Evolutionary conservation across 2,329 filamentous ascomycete genomes (phyloP), one percentile per base, ranked within the genome.

Genomic region (Chrysoporthe cubensis): DNA sequence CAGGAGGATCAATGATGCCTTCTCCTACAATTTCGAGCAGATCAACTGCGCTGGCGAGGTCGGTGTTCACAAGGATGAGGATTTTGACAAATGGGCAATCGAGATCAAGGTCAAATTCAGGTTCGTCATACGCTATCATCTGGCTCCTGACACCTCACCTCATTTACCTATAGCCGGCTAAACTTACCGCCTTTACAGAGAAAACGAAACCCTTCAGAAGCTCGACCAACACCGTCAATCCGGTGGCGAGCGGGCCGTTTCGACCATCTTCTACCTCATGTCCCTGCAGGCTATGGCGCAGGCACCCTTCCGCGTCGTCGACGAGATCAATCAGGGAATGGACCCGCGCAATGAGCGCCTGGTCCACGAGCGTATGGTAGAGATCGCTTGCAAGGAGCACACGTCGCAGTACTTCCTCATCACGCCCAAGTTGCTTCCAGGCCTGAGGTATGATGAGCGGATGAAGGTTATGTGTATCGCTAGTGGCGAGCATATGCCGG

Each of bases 321-420:
- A 99, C 80, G 96, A 99, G 82, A 99, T 99, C 84, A 99, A 99
- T 77, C 96, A 99, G 81, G 96, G 96, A 72, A 99, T 99, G 96
- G 96, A 99, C 78, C 96, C 95, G 56, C 90, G 96, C 74, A 99
- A 99, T 80, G 96, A 99, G 80, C 92, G 96, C 73, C 96, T 97
- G 88, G 94, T 99, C 18, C 96, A 99, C 80, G 93, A 95, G 77
- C 92, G 96, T 71, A 96, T 99, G 91, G 96, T 99, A 9, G 94
- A 97, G 75, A 97, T 99, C 76, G 96, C 96, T 56, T 98, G 96
- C 78, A 87, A 88, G 72, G 90, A 94, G 78, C 88, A 91, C 77
- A 89, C 88, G n/a, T 87, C 84, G 72, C 89, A 91, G 81, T 99
- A 99, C 81, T 99, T 99, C 82, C 88, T 99, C 71, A 97, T 99